A percentile compares a stretch with the other conserved stretches of the same genome.
Evolutionary conservation across 106 monocot species (phyloP).

Genomic region (Allium sativum): DNA sequence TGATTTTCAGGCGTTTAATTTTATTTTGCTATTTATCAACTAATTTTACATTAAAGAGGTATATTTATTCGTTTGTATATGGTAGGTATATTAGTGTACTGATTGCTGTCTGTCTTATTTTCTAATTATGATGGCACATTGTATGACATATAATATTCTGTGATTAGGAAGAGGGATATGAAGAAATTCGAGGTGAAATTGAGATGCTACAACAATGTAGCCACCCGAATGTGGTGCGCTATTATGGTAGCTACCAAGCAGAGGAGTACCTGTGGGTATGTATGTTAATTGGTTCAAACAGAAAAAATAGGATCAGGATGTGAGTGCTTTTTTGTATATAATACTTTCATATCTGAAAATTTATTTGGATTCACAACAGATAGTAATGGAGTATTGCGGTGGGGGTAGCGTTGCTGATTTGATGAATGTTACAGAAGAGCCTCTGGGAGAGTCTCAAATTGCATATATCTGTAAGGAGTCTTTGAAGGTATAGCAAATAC

Average conservation of each 20-base stretch:
- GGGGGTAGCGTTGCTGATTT: constrained; percentile 98
- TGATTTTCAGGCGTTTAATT: background rate
- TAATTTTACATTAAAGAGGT: too few relatives aligned
- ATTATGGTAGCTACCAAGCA: constrained; percentile 97
- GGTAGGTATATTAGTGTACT: background rate
- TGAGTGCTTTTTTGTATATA: background rate
- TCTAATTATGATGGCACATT: background rate
- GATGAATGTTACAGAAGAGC: constrained; percentile 82
- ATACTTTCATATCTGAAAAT: background rate
- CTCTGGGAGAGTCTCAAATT: constrained; percentile 84
- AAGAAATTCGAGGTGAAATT: constrained; percentile 96
- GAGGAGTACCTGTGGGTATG: constrained; percentile 99
- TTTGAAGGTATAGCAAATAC: constrained; percentile 53
- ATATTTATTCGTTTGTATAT: background rate
- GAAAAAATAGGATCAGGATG: background rate
- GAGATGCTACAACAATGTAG: constrained; percentile 99
- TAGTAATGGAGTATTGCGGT: constrained; percentile 99
- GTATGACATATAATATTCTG: constrained; percentile 8
- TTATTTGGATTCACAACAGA: constrained; percentile 33
- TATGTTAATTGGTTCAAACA: constrained; percentile 16
- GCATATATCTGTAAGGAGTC: constrained; percentile 96
- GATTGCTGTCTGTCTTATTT: background rate
- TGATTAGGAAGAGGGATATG: constrained; percentile 95
- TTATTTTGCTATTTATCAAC: background rate
- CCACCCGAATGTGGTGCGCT: constrained; percentile 97